Evolutionary conservation across 1,284 basidiomycete genomes (phyloP).

Genomic region (Rhodotorula mucilaginosa): DNA sequence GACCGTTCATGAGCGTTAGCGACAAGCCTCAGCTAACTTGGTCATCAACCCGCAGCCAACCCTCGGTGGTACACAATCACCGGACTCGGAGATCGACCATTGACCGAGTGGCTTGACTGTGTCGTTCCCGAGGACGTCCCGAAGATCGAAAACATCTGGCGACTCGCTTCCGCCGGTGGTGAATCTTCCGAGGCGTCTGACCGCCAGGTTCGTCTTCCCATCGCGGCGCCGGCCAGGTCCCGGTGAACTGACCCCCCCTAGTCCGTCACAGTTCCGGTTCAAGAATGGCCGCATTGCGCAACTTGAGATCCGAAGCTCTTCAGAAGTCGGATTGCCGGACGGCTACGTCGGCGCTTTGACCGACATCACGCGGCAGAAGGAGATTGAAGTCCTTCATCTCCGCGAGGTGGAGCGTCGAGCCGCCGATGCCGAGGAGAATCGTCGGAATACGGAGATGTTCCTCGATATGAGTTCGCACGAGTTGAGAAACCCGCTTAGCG

Average conservation of each 20-base stretch:
- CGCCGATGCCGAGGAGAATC: constrained; percentile 40
- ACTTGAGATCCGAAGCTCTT: constrained; percentile 29
- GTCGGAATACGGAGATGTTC: constrained; percentile 27
- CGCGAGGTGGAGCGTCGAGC: constrained; percentile 40
- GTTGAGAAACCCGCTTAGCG: constrained; percentile 18
- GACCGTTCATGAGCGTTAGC: not conserved
- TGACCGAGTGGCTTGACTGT: constrained; percentile 31
- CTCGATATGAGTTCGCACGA: constrained; percentile 3
- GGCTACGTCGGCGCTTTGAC: constrained; percentile 43
- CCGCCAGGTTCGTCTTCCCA: constrained; percentile 7
- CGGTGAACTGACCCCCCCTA: not conserved
- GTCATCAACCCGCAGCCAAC: constrained; percentile 14
- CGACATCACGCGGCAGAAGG: constrained; percentile 42
- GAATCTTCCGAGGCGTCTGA: constrained; percentile 13
- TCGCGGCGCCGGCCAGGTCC: not conserved
- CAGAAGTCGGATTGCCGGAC: constrained; percentile 19
- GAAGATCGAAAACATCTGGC: constrained; percentile 21
- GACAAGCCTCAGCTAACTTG: not conserved
- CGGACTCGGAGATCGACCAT: constrained; percentile 17
- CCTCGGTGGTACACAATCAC: constrained; percentile 34
- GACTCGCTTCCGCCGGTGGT: constrained; percentile 16
- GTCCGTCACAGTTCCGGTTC: constrained; percentile 16
- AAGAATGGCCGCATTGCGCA: constrained; percentile 27
- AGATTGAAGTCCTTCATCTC: constrained; percentile 39
- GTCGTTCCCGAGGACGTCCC: constrained; percentile 28